Conservation (phyloP, 2,329 filamentous ascomycete genomes). For the Diplodia intermedia region DNA sequence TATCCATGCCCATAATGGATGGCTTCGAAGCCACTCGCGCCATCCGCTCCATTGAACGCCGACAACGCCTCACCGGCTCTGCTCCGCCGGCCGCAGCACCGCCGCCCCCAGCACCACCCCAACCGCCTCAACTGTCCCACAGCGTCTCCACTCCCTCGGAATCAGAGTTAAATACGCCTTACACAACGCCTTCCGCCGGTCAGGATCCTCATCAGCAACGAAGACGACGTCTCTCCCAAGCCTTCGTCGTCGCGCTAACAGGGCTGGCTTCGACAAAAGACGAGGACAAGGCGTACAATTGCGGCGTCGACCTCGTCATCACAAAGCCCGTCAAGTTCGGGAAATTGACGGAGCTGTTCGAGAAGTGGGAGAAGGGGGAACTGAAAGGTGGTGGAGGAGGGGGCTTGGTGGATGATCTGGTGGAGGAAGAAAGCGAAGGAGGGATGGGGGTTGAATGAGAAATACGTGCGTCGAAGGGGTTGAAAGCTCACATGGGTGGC, state of each 20-base stretch:
- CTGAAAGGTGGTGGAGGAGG: not conserved
- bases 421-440: slow-evolving; percentile 5
- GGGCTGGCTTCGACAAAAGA: slow-evolving; percentile 59
- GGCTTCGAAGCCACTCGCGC: slow-evolving; percentile 58
- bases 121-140: not conserved
- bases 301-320: slow-evolving; percentile 62
- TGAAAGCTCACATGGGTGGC: not conserved
- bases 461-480: not conserved
- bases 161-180: slow-evolving; percentile 41
- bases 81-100: slow-evolving; percentile 34
- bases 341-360: slow-evolving; percentile 10
- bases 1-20: slow-evolving; percentile 64
- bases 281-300: slow-evolving; percentile 58
- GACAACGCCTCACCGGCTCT: slow-evolving; percentile 54
- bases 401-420: not conserved
- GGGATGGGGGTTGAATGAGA: not conserved
- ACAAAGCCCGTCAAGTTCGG: slow-evolving; percentile 57
- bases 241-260: slow-evolving; percentile 58
- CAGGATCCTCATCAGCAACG: not conserved
- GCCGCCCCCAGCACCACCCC: not conserved
- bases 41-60: slow-evolving; percentile 45
- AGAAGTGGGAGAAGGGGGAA: slow-evolving; percentile 22
- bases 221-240: not conserved
- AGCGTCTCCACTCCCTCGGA: slow-evolving; percentile 7
- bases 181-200: slow-evolving; percentile 29